Percentiles rank a stretch among this genome's conserved stretches.
Conservation (phyloP, 306 rosid species). For the Corylus avellana region DNA sequence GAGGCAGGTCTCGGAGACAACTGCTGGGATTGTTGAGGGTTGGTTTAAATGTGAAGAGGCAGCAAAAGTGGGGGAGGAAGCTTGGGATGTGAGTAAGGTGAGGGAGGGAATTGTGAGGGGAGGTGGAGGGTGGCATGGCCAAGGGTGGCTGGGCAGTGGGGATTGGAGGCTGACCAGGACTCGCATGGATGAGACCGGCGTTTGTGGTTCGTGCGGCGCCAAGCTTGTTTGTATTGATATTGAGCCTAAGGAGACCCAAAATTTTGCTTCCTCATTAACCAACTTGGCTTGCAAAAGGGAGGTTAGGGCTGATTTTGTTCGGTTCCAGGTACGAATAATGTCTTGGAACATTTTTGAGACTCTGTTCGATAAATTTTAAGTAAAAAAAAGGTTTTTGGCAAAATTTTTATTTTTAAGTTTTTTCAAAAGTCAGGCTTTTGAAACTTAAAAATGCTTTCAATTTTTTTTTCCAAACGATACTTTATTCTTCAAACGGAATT, state of each 20-base stretch:
- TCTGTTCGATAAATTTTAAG: no score
- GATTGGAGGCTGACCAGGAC: conserved; percentile 73
- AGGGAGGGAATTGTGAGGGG: conserved; percentile 56
- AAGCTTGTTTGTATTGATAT: conserved; percentile 89
- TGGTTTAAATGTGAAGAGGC: conserved; percentile 77
- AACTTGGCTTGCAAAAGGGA: conserved; percentile 69
- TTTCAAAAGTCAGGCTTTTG: no score
- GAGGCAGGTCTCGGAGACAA: conserved; percentile 79
- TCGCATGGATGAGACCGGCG: conserved; percentile 53
- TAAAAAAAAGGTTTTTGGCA: no score
- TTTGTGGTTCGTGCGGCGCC: conserved; percentile 58
- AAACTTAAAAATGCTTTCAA: no score
- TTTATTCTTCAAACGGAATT: no score
- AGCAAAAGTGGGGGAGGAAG: conserved; percentile 41
- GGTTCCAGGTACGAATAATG: conserved; percentile 59
- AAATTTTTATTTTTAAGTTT: no score
- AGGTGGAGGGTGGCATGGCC: conserved; percentile 99
- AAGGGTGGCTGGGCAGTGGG: conserved; percentile 95
- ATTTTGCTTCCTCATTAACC: conserved; percentile 66
- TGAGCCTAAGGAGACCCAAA: conserved; percentile 77
- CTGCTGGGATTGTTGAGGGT: conserved; percentile 56
- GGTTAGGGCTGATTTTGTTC: conserved; percentile 47
- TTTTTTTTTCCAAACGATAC: no score
- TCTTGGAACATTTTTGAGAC: not conserved
- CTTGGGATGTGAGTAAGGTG: conserved; percentile 62